Base-by-base conservation (phyloP, 805 yeast species). In the Zygoascus ofunaensis region DNA sequence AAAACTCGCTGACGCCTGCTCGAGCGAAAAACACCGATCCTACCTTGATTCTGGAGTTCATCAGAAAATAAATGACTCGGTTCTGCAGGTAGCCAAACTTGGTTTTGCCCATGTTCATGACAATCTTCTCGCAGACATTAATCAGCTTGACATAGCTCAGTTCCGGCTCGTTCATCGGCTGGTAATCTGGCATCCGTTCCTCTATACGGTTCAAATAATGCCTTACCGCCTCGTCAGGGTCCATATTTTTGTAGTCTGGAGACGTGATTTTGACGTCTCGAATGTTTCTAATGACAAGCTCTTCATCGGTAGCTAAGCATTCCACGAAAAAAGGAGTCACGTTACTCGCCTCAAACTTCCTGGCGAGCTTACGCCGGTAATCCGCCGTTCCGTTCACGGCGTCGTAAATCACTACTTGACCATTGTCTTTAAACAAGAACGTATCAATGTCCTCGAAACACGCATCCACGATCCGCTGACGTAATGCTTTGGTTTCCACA, bases 331-430 rank as follows among this genome's bases (percentile, higher is more conserved):
- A 62, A 22, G 82, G 82, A 61, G 83, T 89, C 46, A 89, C 80
- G 51, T 78, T 77, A 48, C 73, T 68, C 37, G 68, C 65, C 5
- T 68, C 65, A 54, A 90, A 78, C 46, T 64, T 63, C 28, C 71
- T 70, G 22, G 73, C 74, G 33, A 90, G 63, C 24, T 72, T 74
- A 5, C 70, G 55, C 53, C 99, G 72, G 52, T 81, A 82, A 41
- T 72, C 70, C 18, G 81, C 76, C 39, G 82, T 66, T 4, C 92
- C 95, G 60, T 92, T 92, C 41, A 92, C 83, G 0, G 97, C 97
- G 63, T 92, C 99, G 63, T 85, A 92, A 19, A 92, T 85, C 4
- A 95, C 98, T 26, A 92, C 86, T 65, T 92, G 98, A 8, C 97
- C 97, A 56, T 77, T 77, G 49, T 80, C 86, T 23, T 74, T 73